Percentiles rank a stretch among this genome's conserved stretches.
Evolutionary conservation across 441 rosid genomes (phyloP).

Genomic region (Erodium texanum): DNA sequence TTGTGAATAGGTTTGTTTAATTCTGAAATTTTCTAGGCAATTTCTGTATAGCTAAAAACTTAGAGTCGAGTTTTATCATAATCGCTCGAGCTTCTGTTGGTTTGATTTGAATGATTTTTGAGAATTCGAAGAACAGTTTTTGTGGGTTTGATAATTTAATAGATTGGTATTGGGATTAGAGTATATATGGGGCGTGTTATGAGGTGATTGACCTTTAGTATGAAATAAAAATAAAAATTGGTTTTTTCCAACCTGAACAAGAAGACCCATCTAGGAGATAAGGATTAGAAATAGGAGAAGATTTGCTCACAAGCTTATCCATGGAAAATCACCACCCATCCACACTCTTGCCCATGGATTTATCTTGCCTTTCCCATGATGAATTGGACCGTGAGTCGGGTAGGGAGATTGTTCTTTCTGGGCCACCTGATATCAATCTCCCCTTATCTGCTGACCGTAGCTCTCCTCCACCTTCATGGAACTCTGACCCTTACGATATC

Average conservation of each 20-base stretch:
- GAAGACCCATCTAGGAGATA: conserved; percentile 6
- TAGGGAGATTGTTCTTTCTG: conserved; percentile 40
- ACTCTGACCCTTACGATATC: conserved; percentile 46
- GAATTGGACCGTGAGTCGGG: conserved; percentile 48
- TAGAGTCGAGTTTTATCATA: not conserved
- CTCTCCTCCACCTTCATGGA: conserved; percentile 34
- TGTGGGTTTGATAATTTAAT: not conserved
- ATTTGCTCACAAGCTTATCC: conserved; percentile 32
- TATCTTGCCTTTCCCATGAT: conserved; percentile 50
- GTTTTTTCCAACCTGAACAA: not conserved
- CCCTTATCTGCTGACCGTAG: conserved; percentile 50
- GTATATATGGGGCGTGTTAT: not conserved
- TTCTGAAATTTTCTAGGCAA: not conserved
- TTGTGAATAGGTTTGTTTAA: not conserved
- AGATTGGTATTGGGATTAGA: not conserved
- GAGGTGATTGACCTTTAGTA: not conserved
- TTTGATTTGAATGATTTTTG: not conserved
- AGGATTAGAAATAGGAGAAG: conserved; percentile 36
- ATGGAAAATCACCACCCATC: conserved; percentile 1
- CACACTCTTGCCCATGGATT: conserved; percentile 46
- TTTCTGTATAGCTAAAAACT: not conserved
- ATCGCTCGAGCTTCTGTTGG: not conserved
- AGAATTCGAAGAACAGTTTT: not conserved
- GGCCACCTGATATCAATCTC: conserved; percentile 66
- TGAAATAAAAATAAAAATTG: not conserved